phyloP scores from a whole-genome alignment of 1,139 yeast species.

The Geotrichum citri-aurantii region DNA sequence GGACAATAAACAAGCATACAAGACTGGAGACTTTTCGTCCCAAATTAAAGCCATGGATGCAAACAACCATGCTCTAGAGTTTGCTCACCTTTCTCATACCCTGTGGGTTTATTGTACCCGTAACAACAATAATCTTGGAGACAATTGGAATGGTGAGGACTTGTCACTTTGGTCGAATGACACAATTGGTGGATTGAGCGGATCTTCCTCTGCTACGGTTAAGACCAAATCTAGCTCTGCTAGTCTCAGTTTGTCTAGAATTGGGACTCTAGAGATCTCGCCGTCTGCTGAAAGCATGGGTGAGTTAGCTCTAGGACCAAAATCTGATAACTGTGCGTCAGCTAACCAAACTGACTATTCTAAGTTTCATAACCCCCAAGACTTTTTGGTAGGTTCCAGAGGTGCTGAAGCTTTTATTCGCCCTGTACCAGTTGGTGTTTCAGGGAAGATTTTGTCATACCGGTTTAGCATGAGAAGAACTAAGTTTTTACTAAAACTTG shows the following conservation, averaged over 20 bases:
- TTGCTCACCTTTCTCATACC: constrained; percentile 63
- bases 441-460: constrained; percentile 29
- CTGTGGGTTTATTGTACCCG: constrained; percentile 77
- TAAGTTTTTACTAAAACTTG: constrained; percentile 28
- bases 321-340: neutral
- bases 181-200: constrained; percentile 4
- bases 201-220: neutral
- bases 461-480: constrained; percentile 31
- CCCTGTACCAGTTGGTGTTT: constrained; percentile 34
- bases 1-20: constrained; percentile 70
- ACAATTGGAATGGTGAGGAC: constrained; percentile 89
- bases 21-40: constrained; percentile 55
- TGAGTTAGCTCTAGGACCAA: neutral
- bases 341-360: constrained; percentile 7
- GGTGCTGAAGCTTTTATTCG: constrained; percentile 37
- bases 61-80: constrained; percentile 68
- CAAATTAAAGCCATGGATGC: constrained; percentile 87
- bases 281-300: neutral
- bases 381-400: constrained; percentile 28
- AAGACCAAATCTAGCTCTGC: neutral
- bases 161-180: constrained; percentile 79
- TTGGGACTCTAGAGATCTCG: neutral
- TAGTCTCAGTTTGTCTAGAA: neutral
- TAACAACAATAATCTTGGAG: constrained; percentile 80
- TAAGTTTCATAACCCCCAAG: constrained; percentile 17